A percentile compares a stretch with the other conserved stretches of the same genome.
These are phyloP conservation scores for Kwoniella pini DNA, from an alignment of 768 basidiomycete species.

Conservation along the genomic window DNA sequence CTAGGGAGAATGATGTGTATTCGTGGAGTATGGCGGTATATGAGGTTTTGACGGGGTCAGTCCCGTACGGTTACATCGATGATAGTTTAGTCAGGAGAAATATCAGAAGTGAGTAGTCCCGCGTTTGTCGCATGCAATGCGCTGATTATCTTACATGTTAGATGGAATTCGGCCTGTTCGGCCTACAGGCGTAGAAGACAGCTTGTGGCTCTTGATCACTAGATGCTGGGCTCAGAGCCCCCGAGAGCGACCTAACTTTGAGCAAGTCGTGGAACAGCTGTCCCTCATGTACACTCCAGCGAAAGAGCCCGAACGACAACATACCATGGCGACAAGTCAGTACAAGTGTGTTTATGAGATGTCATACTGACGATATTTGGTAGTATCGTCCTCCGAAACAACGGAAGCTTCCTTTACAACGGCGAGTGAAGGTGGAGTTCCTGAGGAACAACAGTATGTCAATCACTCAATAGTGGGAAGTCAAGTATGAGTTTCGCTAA, in stretches of 20 bases:
- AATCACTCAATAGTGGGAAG: neutral
- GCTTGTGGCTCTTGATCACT: constrained; percentile 27
- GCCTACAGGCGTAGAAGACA: constrained; percentile 16
- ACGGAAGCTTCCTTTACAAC: constrained; percentile 18
- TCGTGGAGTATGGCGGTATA: constrained; percentile 69
- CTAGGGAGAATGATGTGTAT: constrained; percentile 66
- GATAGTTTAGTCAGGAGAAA: constrained; percentile 59
- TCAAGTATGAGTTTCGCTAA: neutral
- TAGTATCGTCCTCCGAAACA: constrained; percentile 16
- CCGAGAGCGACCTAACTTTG: constrained; percentile 30
- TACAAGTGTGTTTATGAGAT: neutral
- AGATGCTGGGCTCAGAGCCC: constrained; percentile 38
- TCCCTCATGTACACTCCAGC: constrained; percentile 20
- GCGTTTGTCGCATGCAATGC: neutral
- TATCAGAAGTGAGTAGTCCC: constrained; percentile 27
- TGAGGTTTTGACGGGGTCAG: constrained; percentile 43
- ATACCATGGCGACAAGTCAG: constrained; percentile 7
- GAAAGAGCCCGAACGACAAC: constrained; percentile 8
- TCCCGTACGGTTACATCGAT: constrained; percentile 35
- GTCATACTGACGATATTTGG: too few species aligned
- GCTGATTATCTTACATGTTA: neutral
- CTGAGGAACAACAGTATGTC: constrained; percentile 19
- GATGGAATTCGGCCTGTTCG: constrained; percentile 30
- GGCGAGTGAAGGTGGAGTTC: constrained; percentile 11
- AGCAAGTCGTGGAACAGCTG: constrained; percentile 20